These are phyloP conservation scores for Elsinoe necatrix DNA, from an alignment of 2,329 filamentous ascomycete species.

Conservation along the genomic window DNA sequence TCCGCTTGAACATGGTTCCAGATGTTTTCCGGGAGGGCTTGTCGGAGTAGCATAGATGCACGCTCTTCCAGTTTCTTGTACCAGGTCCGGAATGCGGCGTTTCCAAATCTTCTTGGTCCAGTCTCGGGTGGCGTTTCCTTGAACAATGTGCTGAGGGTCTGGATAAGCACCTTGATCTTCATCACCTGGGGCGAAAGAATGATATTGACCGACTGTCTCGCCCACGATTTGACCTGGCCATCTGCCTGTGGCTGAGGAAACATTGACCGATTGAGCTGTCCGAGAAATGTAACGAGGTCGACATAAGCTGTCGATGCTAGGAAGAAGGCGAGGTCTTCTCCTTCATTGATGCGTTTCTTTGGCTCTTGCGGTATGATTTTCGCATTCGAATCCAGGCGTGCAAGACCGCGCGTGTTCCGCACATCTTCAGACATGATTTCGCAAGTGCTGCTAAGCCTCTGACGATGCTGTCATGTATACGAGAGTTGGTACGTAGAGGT, in stretches of 20 bases:
- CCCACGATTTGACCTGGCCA: conserved; percentile 46
- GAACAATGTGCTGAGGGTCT: conserved; percentile 57
- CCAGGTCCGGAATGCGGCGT: conserved; percentile 84
- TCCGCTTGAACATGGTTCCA: conserved; percentile 28
- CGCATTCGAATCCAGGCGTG: conserved; percentile 39
- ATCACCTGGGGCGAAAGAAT: conserved; percentile 50
- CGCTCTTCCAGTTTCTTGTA: conserved; percentile 57
- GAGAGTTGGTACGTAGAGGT: no score
- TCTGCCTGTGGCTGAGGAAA: conserved; percentile 48
- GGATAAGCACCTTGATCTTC: conserved; percentile 58
- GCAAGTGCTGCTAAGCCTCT: not conserved
- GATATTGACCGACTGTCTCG: conserved; percentile 35
- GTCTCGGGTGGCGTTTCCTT: conserved; percentile 74
- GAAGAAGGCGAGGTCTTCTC: conserved; percentile 71
- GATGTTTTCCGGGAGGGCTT: conserved; percentile 46
- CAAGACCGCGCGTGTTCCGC: conserved; percentile 23
- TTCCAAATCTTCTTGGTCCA: conserved; percentile 84
- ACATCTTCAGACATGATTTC: conserved; percentile 18
- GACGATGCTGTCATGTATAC: not conserved
- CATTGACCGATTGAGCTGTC: conserved; percentile 83
- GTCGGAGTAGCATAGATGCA: conserved; percentile 47
- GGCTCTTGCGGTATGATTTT: conserved; percentile 58
- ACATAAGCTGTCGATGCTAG: conserved; percentile 73
- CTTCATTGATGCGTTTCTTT: conserved; percentile 74
- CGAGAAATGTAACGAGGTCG: conserved; percentile 76